Percentiles rank a stretch among this genome's conserved stretches.
phyloP scores from a whole-genome alignment of 1,139 yeast species.

The Nadsonia commutata region DNA sequence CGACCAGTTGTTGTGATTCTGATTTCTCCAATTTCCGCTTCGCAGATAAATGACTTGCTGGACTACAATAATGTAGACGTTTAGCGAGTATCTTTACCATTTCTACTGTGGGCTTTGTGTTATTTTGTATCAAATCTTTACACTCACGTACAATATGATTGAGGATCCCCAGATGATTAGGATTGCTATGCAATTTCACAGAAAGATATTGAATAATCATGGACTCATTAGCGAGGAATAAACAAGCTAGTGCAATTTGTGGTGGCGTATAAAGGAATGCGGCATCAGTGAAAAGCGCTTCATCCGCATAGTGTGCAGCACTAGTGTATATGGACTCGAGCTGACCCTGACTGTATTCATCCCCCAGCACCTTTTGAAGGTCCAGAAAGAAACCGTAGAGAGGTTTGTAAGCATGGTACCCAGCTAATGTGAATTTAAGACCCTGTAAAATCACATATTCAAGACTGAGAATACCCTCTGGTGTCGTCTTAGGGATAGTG shows the following conservation, averaged over 20 bases:
- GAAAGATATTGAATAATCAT: conserved; percentile 52
- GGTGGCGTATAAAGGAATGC: conserved; percentile 78
- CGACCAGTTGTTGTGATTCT: not conserved
- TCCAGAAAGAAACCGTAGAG: conserved; percentile 87
- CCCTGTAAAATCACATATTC: conserved; percentile 69
- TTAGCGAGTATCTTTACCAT: not conserved
- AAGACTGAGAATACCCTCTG: conserved; percentile 52
- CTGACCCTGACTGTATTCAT: conserved; percentile 9
- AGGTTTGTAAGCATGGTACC: conserved; percentile 80
- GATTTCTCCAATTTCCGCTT: not conserved
- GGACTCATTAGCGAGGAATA: conserved; percentile 51
- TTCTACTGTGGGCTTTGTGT: not conserved
- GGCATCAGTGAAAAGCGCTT: conserved; percentile 59
- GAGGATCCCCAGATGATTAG: not conserved
- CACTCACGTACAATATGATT: not conserved
- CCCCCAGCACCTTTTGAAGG: conserved; percentile 47
- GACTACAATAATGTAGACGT: not conserved
- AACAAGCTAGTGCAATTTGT: conserved; percentile 81
- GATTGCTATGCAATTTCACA: conserved; percentile 29
- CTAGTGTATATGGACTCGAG: conserved; percentile 39
- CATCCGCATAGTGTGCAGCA: conserved; percentile 50
- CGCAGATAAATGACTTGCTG: not conserved
- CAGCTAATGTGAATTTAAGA: conserved; percentile 62
- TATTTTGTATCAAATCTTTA: not conserved
- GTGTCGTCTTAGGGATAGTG: conserved; percentile 45